These are phyloP conservation scores for Cylindrotheca fusiformis DNA, from an alignment of 108 stramenopile genomes.

Conservation along the genomic window DNA sequence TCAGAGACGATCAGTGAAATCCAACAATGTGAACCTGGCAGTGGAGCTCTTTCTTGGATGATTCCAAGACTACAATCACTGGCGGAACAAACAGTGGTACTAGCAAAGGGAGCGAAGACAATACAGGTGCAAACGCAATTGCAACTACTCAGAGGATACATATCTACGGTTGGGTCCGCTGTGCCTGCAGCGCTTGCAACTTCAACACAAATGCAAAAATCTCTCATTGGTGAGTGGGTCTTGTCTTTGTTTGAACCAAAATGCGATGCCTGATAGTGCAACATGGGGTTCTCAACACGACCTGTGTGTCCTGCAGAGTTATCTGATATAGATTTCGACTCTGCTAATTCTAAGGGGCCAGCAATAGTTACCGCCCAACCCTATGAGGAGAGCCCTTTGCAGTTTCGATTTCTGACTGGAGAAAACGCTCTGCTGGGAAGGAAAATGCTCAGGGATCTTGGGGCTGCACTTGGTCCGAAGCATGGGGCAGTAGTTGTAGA, in stretches of 20 bases:
- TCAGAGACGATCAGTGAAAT: no score
- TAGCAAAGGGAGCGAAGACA: constrained; percentile 1
- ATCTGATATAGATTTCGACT: no score
- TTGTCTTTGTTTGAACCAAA: no score
- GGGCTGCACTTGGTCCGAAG: constrained; percentile 17
- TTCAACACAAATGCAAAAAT: neutral
- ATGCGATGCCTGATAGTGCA: no score
- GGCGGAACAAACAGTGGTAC: neutral
- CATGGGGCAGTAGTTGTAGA: constrained; percentile 18
- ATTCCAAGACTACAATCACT: constrained; percentile 10
- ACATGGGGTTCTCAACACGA: no score
- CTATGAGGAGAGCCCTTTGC: no score
- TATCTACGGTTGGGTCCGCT: neutral
- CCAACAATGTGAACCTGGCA: no score
- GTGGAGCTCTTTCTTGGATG: no score
- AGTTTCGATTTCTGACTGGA: neutral
- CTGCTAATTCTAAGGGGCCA: no score
- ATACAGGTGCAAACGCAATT: constrained; percentile 5
- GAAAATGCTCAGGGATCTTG: constrained; percentile 12
- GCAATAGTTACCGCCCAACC: no score
- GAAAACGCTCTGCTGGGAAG: constrained; percentile 13
- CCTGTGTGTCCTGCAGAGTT: no score
- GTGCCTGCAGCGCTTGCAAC: constrained; percentile 4
- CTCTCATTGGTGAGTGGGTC: constrained; percentile 31
- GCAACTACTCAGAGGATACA: constrained; percentile 12